Evolutionary conservation across 768 basidiomycete species (phyloP).

Genomic region (Suillus placidus): DNA sequence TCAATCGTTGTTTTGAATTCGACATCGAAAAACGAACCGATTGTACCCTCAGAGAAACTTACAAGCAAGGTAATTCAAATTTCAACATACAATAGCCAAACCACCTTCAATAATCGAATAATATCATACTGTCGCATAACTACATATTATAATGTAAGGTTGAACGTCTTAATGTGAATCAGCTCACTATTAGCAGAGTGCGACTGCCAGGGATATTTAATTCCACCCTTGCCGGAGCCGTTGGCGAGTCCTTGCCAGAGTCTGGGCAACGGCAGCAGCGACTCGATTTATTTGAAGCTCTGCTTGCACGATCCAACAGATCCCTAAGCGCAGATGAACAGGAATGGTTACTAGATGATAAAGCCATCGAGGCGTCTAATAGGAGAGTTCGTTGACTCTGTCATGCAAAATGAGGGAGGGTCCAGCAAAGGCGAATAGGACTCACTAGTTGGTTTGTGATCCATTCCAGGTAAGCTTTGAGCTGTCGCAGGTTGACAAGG

Average conservation of each 20-base stretch:
- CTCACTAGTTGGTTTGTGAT: slow-evolving; percentile 31
- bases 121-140: slow-evolving; percentile 1
- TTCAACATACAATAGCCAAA: not conserved
- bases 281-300: not conserved
- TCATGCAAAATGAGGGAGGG: slow-evolving; percentile 20
- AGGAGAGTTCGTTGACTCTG: not conserved
- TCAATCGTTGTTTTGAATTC: too few relatives aligned
- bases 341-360: not conserved
- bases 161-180: not conserved
- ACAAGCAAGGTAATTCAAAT: not conserved
- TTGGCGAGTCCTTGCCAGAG: not conserved
- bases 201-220: slow-evolving; percentile 8
- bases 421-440: slow-evolving; percentile 9
- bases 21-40: too few relatives aligned
- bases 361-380: not conserved
- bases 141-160: slow-evolving; percentile 4
- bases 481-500: slow-evolving; percentile 21
- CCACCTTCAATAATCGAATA: not conserved
- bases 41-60: not conserved
- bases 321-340: not conserved
- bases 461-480: slow-evolving; percentile 32
- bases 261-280: slow-evolving; percentile 1
- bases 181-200: not conserved
- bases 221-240: not conserved
- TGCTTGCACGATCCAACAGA: not conserved